Percentiles rank a stretch among this genome's conserved stretches.
phyloP scores from a whole-genome alignment of 441 rosid species.

The Pelargonium myrrhifolium region DNA sequence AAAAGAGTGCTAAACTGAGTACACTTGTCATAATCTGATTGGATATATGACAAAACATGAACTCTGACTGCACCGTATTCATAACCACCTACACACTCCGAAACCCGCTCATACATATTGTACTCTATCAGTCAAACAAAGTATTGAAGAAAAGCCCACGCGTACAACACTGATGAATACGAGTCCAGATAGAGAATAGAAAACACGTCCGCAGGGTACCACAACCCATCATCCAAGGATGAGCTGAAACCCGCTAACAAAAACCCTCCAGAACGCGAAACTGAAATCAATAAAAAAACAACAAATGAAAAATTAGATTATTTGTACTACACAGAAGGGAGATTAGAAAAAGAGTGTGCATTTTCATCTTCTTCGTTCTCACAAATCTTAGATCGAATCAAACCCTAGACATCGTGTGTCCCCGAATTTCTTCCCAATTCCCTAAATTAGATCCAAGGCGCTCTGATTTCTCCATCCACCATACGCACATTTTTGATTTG shows the following conservation, averaged over 20 bases:
- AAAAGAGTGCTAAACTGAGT: background rate
- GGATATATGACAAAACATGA: conserved; percentile 5
- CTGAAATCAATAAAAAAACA: background rate
- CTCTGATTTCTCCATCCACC: background rate
- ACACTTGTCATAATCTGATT: background rate
- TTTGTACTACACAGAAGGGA: background rate
- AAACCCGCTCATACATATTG: background rate
- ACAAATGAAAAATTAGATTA: background rate
- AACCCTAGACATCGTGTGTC: background rate
- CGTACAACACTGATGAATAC: background rate
- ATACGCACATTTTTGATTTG: too few species aligned
- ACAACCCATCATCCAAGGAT: background rate
- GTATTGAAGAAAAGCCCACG: background rate
- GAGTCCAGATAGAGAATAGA: background rate
- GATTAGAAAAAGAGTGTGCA: background rate
- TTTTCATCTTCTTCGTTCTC: conserved; percentile 3
- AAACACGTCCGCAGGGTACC: background rate
- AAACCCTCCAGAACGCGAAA: conserved; percentile 1
- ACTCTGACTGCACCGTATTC: background rate
- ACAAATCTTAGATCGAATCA: background rate
- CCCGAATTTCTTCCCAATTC: background rate
- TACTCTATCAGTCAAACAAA: background rate
- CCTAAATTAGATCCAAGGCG: background rate
- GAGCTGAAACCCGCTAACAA: background rate
- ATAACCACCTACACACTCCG: background rate